These are phyloP conservation scores for Globisporangium nodosum DNA, from an alignment of 352 stramenopile species.

Conservation along the genomic window DNA sequence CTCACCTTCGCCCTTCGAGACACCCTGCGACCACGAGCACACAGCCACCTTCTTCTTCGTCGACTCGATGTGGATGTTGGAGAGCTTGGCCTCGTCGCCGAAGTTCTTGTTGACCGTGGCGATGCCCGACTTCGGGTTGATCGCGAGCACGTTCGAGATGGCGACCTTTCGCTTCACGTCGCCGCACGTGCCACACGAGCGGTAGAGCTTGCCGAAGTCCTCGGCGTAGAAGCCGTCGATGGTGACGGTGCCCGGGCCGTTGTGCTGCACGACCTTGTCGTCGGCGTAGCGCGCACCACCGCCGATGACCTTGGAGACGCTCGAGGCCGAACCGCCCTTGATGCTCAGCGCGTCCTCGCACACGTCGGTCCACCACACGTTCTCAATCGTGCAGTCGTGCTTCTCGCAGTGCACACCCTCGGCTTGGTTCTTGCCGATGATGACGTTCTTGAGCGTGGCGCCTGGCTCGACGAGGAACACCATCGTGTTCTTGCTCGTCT, in stretches of 20 bases:
- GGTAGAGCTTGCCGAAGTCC: slow-evolving; percentile 27
- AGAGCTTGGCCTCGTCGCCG: slow-evolving; percentile 17
- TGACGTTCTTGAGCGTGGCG: slow-evolving; percentile 26
- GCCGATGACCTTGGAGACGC: slow-evolving; percentile 19
- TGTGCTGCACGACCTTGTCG: slow-evolving; percentile 31
- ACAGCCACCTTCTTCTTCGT: slow-evolving; percentile 13
- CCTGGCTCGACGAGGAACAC: slow-evolving; percentile 25
- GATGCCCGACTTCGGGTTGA: slow-evolving; percentile 19
- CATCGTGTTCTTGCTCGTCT: slow-evolving; percentile 10
- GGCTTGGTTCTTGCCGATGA: slow-evolving; percentile 25
- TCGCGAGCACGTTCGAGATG: slow-evolving; percentile 24
- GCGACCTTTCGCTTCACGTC: slow-evolving; percentile 15
- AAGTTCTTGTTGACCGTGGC: slow-evolving; percentile 30
- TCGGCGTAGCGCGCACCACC: slow-evolving; percentile 21
- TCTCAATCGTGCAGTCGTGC: slow-evolving; percentile 25
- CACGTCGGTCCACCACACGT: slow-evolving; percentile 28
- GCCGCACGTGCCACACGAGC: slow-evolving; percentile 26
- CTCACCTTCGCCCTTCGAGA: slow-evolving; percentile 12
- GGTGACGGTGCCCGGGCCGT: slow-evolving; percentile 17
- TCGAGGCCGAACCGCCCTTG: slow-evolving; percentile 19
- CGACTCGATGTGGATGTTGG: slow-evolving; percentile 19
- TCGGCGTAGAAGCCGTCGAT: slow-evolving; percentile 29
- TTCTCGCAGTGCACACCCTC: slow-evolving; percentile 26
- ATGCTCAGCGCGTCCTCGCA: slow-evolving; percentile 25
- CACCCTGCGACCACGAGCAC: slow-evolving; percentile 25